Evolutionary conservation across 768 basidiomycete species (phyloP).

Genomic region (Auricularia sp.): DNA sequence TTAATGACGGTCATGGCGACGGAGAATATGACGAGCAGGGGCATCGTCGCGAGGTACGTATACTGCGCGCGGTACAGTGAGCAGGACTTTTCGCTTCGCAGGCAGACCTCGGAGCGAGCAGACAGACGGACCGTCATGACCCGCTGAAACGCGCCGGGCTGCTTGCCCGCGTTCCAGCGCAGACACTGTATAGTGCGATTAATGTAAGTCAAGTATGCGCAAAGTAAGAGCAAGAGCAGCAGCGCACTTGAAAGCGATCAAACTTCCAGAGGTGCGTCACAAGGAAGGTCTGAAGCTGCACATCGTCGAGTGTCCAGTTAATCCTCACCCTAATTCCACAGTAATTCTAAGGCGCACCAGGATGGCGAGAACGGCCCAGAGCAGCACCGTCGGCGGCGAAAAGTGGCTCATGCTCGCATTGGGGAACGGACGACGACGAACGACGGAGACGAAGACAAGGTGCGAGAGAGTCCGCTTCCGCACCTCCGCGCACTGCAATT

Average conservation of each 20-base stretch:
- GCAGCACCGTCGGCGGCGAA: conserved; percentile 63
- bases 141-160: conserved; percentile 78
- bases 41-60: conserved; percentile 66
- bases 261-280: conserved; percentile 72
- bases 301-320: conserved; percentile 3
- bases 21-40: conserved; percentile 54
- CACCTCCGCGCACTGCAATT: too few species aligned
- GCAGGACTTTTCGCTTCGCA: background rate
- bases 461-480: too few species aligned
- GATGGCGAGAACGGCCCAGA: conserved; percentile 64
- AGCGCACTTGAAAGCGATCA: conserved; percentile 41
- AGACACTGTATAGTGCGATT: conserved; percentile 39
- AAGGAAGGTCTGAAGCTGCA: conserved; percentile 58
- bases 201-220: too few species aligned
- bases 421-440: background rate
- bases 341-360: conserved; percentile 35
- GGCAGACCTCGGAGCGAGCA: background rate
- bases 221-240: background rate
- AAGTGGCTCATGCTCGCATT: conserved; percentile 50
- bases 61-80: conserved; percentile 34
- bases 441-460: too few species aligned
- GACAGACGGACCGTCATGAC: conserved; percentile 71
- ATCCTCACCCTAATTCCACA: conserved; percentile 3
- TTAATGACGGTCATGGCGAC: conserved; percentile 55
- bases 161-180: conserved; percentile 63